Conservation (phyloP, 1,284 basidiomycete species). For the Ceratorhiza oryzae-sativae region DNA sequence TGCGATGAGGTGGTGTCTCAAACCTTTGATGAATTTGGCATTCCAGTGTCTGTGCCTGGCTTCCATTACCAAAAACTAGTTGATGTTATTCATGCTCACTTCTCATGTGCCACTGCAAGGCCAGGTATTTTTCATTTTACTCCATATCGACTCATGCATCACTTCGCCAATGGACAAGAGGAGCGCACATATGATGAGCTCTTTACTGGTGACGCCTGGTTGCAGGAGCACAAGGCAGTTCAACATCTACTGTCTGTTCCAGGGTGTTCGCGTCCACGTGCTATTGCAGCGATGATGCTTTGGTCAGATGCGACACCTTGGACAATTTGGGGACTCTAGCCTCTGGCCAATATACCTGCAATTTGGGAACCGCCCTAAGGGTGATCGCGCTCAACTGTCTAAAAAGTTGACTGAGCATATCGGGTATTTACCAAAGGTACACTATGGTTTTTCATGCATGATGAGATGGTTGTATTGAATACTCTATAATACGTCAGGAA, state of each 20-base stretch:
- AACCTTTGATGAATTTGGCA: neutral
- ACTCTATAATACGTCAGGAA: constrained; percentile 6
- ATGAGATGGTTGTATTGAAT: too few relatives aligned
- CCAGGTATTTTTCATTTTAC: neutral
- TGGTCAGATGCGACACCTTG: constrained; percentile 52
- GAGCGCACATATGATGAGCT: constrained; percentile 48
- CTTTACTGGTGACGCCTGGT: constrained; percentile 49
- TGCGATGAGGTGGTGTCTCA: neutral
- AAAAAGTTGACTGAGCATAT: constrained; percentile 45
- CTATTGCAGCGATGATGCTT: constrained; percentile 48
- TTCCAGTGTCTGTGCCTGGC: neutral
- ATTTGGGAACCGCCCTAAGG: constrained; percentile 52
- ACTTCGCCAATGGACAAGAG: neutral
- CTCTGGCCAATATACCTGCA: constrained; percentile 52
- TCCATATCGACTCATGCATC: neutral
- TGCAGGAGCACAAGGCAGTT: constrained; percentile 46
- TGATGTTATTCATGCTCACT: neutral
- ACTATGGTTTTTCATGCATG: constrained; percentile 44
- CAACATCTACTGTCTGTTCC: neutral
- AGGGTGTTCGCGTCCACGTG: constrained; percentile 44
- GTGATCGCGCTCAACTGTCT: constrained; percentile 36
- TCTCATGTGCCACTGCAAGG: neutral
- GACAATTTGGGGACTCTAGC: constrained; percentile 49
- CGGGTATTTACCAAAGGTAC: constrained; percentile 6
- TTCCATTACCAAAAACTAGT: neutral